These are phyloP conservation scores for Rhodomyrtus tomentosa DNA, from an alignment of 345 rosid genomes.

Conservation along the genomic window DNA sequence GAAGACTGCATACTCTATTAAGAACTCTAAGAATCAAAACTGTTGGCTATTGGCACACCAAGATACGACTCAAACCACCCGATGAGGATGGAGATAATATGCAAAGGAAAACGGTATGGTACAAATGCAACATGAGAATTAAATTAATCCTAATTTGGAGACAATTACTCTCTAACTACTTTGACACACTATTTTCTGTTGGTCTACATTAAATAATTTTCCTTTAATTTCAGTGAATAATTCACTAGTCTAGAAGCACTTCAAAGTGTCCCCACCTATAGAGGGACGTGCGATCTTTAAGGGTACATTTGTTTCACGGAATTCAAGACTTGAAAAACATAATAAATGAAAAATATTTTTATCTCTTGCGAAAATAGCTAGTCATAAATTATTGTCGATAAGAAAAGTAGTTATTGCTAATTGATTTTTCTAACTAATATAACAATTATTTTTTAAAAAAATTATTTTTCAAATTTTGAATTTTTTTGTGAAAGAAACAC, in stretches of 20 bases:
- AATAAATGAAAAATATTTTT: no score
- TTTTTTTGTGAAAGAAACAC: no score
- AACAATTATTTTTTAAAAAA: no score
- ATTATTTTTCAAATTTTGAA: no score
- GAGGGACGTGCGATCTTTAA: neutral
- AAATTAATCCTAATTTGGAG: neutral
- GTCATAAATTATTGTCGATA: no score
- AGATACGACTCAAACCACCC: neutral
- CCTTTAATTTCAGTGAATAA: neutral
- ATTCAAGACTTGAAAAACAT: no score
- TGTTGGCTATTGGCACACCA: neutral
- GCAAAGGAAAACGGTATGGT: neutral
- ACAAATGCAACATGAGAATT: neutral
- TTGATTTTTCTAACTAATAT: no score
- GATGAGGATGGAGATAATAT: neutral
- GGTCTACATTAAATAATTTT: neutral
- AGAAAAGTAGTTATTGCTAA: no score
- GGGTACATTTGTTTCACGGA: neutral
- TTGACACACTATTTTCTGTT: neutral
- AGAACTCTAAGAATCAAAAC: neutral
- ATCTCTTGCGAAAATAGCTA: no score
- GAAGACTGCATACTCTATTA: neutral
- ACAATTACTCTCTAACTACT: neutral
- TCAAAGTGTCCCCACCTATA: neutral
- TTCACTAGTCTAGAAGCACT: neutral